Percentiles rank a stretch among this genome's conserved stretches.
These are phyloP conservation scores for Grammothele lineata DNA, from an alignment of 768 basidiomycete species.

Conservation along the genomic window DNA sequence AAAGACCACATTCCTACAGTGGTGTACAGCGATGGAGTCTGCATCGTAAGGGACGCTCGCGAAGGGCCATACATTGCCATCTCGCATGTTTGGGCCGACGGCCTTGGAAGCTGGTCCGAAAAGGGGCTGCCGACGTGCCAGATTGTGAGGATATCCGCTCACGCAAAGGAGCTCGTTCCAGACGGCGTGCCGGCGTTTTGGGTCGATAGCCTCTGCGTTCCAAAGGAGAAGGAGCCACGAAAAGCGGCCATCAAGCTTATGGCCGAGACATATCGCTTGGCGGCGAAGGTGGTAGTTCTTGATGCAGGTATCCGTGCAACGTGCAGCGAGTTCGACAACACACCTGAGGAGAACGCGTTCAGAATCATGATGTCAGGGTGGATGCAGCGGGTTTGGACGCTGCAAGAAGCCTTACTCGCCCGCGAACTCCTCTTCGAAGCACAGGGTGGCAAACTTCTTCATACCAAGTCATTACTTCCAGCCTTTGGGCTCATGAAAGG, in stretches of 20 bases:
- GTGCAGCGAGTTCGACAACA: slow-evolving; percentile 1
- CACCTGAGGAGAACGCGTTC: slow-evolving; percentile 4
- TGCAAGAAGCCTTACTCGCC: slow-evolving; percentile 11
- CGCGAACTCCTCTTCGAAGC: slow-evolving; percentile 11
- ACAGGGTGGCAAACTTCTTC: too few species aligned
- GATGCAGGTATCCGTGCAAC: slow-evolving; percentile 6
- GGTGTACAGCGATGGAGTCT: too few species aligned
- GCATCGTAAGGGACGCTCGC: too few species aligned
- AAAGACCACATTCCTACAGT: too few species aligned
- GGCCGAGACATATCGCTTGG: slow-evolving; percentile 10
- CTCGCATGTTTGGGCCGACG: too few species aligned
- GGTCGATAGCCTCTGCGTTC: slow-evolving; percentile 15
- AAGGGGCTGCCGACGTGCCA: slow-evolving; percentile 10
- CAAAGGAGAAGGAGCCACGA: not conserved
- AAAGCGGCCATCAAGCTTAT: slow-evolving; percentile 13
- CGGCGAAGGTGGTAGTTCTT: slow-evolving; percentile 8
- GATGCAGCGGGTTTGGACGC: slow-evolving; percentile 12
- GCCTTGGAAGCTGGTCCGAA: slow-evolving; percentile 14
- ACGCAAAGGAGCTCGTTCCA: slow-evolving; percentile 2
- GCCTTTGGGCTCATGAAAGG: too few species aligned
- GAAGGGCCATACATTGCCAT: too few species aligned
- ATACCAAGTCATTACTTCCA: too few species aligned
- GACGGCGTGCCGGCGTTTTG: slow-evolving; percentile 13
- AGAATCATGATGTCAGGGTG: slow-evolving; percentile 7
- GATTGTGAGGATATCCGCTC: slow-evolving; percentile 1